Percentiles rank a stretch among this genome's conserved stretches.
Evolutionary conservation across 495 filamentous ascomycete genomes (phyloP).

Genomic region (Tuber brumale): DNA sequence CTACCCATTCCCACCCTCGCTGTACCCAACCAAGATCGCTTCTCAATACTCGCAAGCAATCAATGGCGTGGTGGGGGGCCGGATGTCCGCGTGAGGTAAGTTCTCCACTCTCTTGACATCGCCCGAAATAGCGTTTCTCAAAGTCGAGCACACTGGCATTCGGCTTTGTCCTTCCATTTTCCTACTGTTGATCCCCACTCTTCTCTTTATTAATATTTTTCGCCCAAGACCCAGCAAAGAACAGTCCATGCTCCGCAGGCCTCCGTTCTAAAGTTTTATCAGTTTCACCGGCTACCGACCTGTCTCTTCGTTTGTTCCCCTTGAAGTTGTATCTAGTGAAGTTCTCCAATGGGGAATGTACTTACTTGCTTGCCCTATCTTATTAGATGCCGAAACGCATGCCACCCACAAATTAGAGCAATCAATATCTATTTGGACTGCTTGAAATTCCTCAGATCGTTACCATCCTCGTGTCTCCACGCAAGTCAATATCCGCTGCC

Average conservation of each 20-base stretch:
- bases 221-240: conserved; percentile 13
- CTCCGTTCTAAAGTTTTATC: conserved; percentile 6
- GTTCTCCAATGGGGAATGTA: background rate
- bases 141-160: background rate
- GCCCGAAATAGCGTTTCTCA: conserved; percentile 10
- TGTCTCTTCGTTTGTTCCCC: conserved; percentile 23
- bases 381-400: conserved; percentile 20
- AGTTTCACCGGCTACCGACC: conserved; percentile 12
- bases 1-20: conserved; percentile 7
- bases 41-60: conserved; percentile 8
- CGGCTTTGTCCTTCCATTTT: conserved; percentile 12
- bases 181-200: background rate
- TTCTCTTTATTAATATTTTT: background rate
- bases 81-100: conserved; percentile 7
- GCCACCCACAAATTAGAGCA: background rate
- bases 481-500: background rate
- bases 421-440: background rate
- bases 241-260: background rate
- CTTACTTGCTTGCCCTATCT: conserved; percentile 12
- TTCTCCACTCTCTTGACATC: conserved; percentile 8
- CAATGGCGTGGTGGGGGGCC: conserved; percentile 7
- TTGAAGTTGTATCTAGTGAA: conserved; percentile 5
- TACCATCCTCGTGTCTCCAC: background rate
- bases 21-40: conserved; percentile 11
- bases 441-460: background rate